Evolutionary conservation across 1,284 basidiomycete genomes (phyloP), one percentile per base, ranked within the genome.

Genomic region (Anthracocystis panici-leucophaei): DNA sequence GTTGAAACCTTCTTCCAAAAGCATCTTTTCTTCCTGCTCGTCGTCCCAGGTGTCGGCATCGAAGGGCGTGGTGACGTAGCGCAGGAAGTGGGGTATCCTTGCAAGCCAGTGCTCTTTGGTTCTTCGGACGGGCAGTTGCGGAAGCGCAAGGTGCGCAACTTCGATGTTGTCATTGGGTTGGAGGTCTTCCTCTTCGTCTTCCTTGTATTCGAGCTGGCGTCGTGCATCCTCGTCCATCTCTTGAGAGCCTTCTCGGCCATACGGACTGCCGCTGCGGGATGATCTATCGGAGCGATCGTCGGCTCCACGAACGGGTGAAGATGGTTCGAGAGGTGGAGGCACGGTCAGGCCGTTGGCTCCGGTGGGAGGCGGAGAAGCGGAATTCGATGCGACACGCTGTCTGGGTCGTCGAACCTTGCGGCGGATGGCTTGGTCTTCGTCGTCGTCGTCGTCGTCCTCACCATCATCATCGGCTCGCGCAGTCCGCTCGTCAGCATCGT

Each of bases 161-260:
- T 90, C 85, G 91, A 91, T 75, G 90, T 90, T 52, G 90, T 90
- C 40, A 86, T 88, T 68, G 57, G 89, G 87, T 10, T 87, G 85
- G 42, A 90, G 89, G 20, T 71, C 67, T 5, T 75, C 77, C 23
- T 77, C 79, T 35, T 81, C 80, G 35, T 81, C 72, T 44, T 79
- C 92, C 90, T 58, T 67, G 65, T 81, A 81, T 50, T 79, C 79
- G 57, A 81, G 75, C 65, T 79, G 76, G 53, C 58, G 75, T 38
- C 64, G 51, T 0, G 56, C 65, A n/a, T 67, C 69, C 14, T 75
- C 74, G 48, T 75, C 73, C 41, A 76, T 46, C 27, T 76, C 74
- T 49, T 68, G 64, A 4, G 74, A 76, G 16, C 62, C 66, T 54
- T 59, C 59, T 8, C 59, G 59, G 31, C 53, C 63, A 33, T 63